Evolutionary conservation across 805 yeast species (phyloP), one percentile per base, ranked within the genome.

Genomic region (Kodamaea sagamina): DNA sequence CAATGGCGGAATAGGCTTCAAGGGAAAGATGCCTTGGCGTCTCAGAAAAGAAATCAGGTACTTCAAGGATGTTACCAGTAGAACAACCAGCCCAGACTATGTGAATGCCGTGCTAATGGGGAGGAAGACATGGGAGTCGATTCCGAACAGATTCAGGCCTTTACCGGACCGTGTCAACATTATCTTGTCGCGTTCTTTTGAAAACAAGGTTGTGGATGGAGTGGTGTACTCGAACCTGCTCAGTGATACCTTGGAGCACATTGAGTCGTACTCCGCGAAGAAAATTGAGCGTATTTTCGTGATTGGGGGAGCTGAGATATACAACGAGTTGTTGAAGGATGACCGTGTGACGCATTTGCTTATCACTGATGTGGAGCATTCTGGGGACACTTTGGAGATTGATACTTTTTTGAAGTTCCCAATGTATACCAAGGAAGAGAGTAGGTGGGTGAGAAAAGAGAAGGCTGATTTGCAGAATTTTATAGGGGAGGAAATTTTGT

Each of bases 281-380:
- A 79, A 21, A 18, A 47, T 36, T 48, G 85, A 80, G 39, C 77
- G 78, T 37, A 72, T 93, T 1, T 93, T 82, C 57, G 75, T 93
- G 18, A 92, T 93, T 48, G 99, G 99, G 3, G 99, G 99, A 0
- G 93, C 90, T 0, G 90, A 90, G 58, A 71, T 93, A 6, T 93
- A 93, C 65, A 74, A 78, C 40, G 71, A 79, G 29, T 72, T 82
- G 10, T 55, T 82, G 10, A 47, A 58, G 1, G 68, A 62, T 42
- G 65, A 65, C 3, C 42, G 67, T 8, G 79, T 83, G 1, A 76
- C 76, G 36, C 72, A 79, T 21, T 63, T 88, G 39, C 71, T 87
- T 18, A 60, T 90, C 11, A 89, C 97, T 0, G 90, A 88, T 57
- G 75, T 90, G 22, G 53, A 59, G 2, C 44, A 46, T 29, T 51